Percentiles rank a stretch among this genome's conserved stretches.
Evolutionary conservation across 805 yeast genomes (phyloP).

Genomic region (Wickerhamiella nectarea): DNA sequence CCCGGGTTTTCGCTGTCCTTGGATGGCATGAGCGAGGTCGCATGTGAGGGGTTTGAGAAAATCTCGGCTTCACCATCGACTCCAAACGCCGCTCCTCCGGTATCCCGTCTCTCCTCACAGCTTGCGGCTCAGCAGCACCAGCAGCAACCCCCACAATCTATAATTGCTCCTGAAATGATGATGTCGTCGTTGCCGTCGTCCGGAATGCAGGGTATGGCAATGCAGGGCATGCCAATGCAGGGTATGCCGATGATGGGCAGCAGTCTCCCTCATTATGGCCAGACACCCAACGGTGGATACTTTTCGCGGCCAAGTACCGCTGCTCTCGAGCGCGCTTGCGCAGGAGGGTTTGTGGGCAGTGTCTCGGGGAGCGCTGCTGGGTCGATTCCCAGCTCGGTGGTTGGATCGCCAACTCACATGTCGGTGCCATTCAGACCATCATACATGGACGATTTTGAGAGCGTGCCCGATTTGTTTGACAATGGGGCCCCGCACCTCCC

Average conservation of each 20-base stretch:
- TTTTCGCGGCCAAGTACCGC: conserved; percentile 5
- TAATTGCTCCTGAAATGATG: not conserved
- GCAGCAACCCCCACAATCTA: not conserved
- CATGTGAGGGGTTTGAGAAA: conserved; percentile 9
- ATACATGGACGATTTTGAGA: conserved; percentile 8
- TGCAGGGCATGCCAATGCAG: not conserved
- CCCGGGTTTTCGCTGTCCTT: conserved; percentile 6
- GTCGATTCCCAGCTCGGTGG: not conserved
- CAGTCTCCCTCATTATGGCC: not conserved
- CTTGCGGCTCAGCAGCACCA: not conserved
- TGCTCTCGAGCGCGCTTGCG: conserved; percentile 6
- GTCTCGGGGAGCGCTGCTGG: conserved; percentile 1
- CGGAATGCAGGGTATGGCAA: not conserved
- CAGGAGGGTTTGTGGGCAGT: not conserved
- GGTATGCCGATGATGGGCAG: not conserved
- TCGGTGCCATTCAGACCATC: conserved; percentile 1
- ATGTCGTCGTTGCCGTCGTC: not conserved
- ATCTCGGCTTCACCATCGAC: not conserved
- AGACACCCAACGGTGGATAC: not conserved
- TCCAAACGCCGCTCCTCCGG: not conserved
- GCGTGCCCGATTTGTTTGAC: conserved; percentile 2
- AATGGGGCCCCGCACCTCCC: not conserved
- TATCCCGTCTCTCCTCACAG: conserved; percentile 5
- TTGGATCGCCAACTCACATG: not conserved
- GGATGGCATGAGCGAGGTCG: conserved; percentile 8